Percentiles rank a stretch among this genome's conserved stretches.
phyloP scores from a whole-genome alignment of 768 basidiomycete species.

The Galerina sulciceps region DNA sequence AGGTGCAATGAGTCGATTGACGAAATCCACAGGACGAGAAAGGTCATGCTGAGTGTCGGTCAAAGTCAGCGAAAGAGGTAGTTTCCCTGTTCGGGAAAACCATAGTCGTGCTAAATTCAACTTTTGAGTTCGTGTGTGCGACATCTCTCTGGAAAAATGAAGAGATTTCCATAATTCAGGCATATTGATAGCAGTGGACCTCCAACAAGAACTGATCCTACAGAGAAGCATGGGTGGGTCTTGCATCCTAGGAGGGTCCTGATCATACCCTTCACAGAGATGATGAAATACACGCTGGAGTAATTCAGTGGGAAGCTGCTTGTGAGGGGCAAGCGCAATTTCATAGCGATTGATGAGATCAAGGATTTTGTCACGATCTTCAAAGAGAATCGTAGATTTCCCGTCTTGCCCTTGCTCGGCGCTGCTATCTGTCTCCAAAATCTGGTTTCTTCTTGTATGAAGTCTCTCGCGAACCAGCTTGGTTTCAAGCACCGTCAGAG shows the following conservation, averaged over 20 bases:
- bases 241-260: slow-evolving; percentile 10
- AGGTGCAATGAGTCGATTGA: too few species aligned
- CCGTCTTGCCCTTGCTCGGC: neutral
- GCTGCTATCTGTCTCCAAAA: slow-evolving; percentile 3
- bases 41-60: too few species aligned
- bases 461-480: too few species aligned
- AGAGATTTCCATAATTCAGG: slow-evolving; percentile 24
- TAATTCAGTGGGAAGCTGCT: slow-evolving; percentile 20
- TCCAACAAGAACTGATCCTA: slow-evolving; percentile 23
- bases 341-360: slow-evolving; percentile 15
- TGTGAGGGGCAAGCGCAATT: slow-evolving; percentile 23
- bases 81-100: slow-evolving; percentile 12
- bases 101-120: slow-evolving; percentile 7
- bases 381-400: neutral
- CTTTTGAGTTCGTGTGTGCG: slow-evolving; percentile 11
- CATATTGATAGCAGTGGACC: slow-evolving; percentile 16
- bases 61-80: slow-evolving; percentile 12
- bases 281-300: neutral
- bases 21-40: too few species aligned
- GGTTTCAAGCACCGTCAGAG: too few species aligned
- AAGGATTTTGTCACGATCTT: slow-evolving; percentile 10
- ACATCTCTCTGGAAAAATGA: slow-evolving; percentile 7
- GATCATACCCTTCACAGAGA: slow-evolving; percentile 8
- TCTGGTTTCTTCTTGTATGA: neutral
- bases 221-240: slow-evolving; percentile 23